Conservation (phyloP, 352 stramenopile genomes). For the Globisporangium spiculum region DNA sequence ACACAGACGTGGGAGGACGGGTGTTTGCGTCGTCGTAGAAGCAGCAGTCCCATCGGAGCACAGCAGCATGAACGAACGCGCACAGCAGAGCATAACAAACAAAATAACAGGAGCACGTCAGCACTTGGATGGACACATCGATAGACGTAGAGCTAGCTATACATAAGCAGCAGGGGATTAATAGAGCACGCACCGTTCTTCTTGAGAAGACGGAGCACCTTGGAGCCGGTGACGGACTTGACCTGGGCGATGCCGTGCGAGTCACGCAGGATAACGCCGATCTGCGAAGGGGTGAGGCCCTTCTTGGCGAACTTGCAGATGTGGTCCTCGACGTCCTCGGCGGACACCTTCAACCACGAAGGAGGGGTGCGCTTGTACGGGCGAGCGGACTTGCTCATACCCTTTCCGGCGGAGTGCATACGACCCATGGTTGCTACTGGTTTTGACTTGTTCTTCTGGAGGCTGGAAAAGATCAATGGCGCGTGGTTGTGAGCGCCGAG, state of each 20-base stretch:
- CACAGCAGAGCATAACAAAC: conserved; percentile 1
- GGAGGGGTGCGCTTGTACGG: conserved; percentile 99
- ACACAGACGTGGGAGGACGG: background rate
- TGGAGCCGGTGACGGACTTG: conserved; percentile 97
- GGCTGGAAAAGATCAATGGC: conserved; percentile 58
- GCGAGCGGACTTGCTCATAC: conserved; percentile 98
- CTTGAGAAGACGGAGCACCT: conserved; percentile 99
- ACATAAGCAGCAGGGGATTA: background rate
- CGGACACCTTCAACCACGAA: conserved; percentile 97
- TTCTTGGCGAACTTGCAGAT: conserved; percentile 99
- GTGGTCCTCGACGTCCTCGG: conserved; percentile 97
- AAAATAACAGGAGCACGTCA: conserved; percentile 27
- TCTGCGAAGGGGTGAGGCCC: conserved; percentile 96
- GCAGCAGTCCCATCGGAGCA: background rate
- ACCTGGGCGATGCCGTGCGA: conserved; percentile 99
- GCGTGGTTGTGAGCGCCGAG: background rate
- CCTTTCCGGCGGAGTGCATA: conserved; percentile 99
- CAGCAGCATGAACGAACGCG: background rate
- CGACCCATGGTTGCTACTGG: conserved; percentile 92
- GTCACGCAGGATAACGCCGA: conserved; percentile 99
- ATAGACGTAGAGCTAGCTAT: background rate
- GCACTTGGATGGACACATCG: conserved; percentile 6
- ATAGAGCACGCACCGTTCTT: conserved; percentile 89
- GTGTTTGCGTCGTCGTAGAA: background rate
- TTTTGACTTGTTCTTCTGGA: conserved; percentile 47